Evolutionary conservation across 2,329 filamentous ascomycete genomes (phyloP).

Genomic region (Sporothrix inflata): DNA sequence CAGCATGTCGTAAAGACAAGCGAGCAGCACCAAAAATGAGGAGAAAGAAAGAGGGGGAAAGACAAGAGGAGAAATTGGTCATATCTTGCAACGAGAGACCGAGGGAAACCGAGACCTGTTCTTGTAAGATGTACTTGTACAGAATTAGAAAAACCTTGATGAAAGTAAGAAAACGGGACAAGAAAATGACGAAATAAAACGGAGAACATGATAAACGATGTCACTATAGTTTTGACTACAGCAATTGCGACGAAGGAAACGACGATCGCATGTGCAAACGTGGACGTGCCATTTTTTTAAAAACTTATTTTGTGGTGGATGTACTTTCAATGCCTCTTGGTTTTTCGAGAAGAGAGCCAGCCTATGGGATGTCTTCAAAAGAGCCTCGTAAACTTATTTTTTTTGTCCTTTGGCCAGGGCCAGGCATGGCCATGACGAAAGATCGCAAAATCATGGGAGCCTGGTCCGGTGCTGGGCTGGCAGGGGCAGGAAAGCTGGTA

Average conservation of each 20-base stretch:
- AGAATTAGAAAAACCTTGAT: background rate
- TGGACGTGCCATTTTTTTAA: background rate
- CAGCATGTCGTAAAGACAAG: background rate
- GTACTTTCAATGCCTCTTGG: background rate
- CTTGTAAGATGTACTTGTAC: background rate
- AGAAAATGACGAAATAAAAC: background rate
- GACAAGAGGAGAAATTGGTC: background rate
- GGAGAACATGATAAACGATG: background rate
- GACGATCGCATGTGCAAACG: background rate
- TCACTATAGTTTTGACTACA: background rate
- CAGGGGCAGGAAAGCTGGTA: background rate
- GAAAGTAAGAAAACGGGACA: background rate
- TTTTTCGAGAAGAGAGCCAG: background rate
- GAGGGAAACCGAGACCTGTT: background rate
- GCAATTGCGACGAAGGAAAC: background rate
- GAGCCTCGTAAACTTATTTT: conserved; percentile 23
- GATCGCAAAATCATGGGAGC: background rate
- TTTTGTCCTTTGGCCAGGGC: background rate
- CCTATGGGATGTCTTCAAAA: conserved; percentile 27
- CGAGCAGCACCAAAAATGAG: background rate
- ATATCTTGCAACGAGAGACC: background rate
- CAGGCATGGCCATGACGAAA: background rate
- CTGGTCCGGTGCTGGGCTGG: background rate
- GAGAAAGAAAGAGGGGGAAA: background rate
- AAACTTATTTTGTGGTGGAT: too few species aligned